Evolutionary conservation across 768 basidiomycete genomes (phyloP), one percentile per base, ranked within the genome.

Genomic region (Melanogaster broomeanus): DNA sequence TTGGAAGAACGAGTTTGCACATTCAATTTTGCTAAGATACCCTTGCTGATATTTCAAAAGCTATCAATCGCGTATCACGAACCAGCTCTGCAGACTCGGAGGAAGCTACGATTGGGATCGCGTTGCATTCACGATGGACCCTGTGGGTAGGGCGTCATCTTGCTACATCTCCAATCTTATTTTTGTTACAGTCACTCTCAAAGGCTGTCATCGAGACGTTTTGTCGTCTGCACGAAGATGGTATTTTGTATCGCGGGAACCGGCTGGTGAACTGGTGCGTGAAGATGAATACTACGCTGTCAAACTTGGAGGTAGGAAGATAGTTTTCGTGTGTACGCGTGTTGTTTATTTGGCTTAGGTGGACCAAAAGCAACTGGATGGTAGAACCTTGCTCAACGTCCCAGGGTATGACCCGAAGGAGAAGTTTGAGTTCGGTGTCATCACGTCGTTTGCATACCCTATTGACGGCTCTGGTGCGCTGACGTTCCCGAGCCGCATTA

Each of bases 211-310:
- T 85, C 24, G 94, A 98, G 68, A 90, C 84, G 4, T 99, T 99
- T 72, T 95, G 92, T 68, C 78, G 79, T 30, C 73, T 99, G 28
- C 88, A 94, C 60, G 95, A 98, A 66, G 90, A 92, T 30, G 94
- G 95, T 2, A 81, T 91, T 57, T 67, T 99, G 41, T 98, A 98
- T 71, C 90, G 97, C 24, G 95, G 94, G 3, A 98, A 98, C 63
- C 86, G 96, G 21, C 81, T 99, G 39, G 96, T 98, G 53, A 97
- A 98, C 64, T 98, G 97, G 96, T 99, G 97, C 74, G 90, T 93
- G 42, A 81, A 84, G 67, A 75, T 99, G 53, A 97, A 98, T 67
- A 99, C 97, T 1, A 96, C 96, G 0, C 76, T 99, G 2, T 98
- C 96, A n/a, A 98, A 98, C 70, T 79, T 99, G 45, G 97, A 98